Evolutionary conservation across 2,329 filamentous ascomycete species (phyloP).

Genomic region (Stachybotrys echinatus): DNA sequence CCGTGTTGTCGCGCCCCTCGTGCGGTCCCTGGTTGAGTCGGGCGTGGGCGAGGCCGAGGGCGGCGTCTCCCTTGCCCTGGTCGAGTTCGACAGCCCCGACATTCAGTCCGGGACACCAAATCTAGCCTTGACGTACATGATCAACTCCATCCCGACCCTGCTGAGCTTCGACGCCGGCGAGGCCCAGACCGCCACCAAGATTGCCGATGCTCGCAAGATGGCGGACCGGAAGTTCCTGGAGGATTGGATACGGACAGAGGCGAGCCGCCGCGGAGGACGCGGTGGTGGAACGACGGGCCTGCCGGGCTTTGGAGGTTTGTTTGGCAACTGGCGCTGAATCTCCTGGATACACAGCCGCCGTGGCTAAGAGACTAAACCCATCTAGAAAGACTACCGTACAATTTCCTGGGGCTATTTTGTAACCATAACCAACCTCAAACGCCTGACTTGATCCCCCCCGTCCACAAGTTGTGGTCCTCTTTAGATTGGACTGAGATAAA

Average conservation of each 20-base stretch:
- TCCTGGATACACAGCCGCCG: too few relatives aligned
- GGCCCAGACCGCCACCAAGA: conserved; percentile 41
- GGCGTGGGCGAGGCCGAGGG: conserved; percentile 51
- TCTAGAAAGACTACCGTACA: neutral
- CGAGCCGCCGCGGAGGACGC: conserved; percentile 37
- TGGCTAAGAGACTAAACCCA: neutral
- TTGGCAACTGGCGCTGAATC: conserved; percentile 23
- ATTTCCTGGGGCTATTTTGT: neutral
- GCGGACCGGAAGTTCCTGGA: conserved; percentile 43
- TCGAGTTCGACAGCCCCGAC: conserved; percentile 55
- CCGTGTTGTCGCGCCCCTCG: conserved; percentile 41
- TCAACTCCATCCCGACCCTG: conserved; percentile 52
- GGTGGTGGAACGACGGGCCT: conserved; percentile 30
- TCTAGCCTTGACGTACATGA: conserved; percentile 51
- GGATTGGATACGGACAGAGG: conserved; percentile 50
- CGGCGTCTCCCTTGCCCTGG: conserved; percentile 46
- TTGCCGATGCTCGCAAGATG: conserved; percentile 43
- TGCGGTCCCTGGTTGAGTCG: conserved; percentile 41
- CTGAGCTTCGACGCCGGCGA: conserved; percentile 53
- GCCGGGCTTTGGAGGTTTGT: conserved; percentile 32
- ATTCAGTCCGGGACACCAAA: conserved; percentile 37
- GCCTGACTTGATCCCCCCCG: conserved; percentile 1
- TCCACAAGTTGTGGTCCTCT: neutral
- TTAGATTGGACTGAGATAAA: neutral
- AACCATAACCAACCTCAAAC: neutral